phyloP scores from a whole-genome alignment of 257 asterid species.

The Euphrasia confusa region DNA sequence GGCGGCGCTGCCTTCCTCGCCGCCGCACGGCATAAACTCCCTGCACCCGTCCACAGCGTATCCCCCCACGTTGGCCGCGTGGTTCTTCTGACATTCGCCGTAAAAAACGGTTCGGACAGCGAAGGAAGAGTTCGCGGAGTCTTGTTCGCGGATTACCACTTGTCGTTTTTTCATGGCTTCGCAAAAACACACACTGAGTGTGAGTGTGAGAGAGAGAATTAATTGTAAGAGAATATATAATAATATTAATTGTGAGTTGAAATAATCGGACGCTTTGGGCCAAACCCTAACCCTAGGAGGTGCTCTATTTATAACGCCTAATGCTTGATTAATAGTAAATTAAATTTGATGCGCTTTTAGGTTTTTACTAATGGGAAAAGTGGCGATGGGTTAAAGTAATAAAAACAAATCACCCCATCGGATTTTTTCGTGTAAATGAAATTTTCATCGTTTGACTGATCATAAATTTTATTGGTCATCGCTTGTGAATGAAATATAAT shows the following conservation, averaged over 20 bases:
- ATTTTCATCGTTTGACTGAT: not conserved
- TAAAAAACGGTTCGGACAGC: conserved; percentile 42
- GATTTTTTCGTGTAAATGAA: too few species aligned
- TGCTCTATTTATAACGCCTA: conserved; percentile 43
- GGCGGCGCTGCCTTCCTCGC: conserved; percentile 38
- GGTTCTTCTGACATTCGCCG: conserved; percentile 87
- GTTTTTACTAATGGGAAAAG: too few species aligned
- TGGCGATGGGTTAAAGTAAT: too few species aligned
- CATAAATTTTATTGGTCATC: not conserved
- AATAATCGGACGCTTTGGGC: conserved; percentile 2
- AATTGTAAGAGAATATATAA: too few species aligned
- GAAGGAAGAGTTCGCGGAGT: conserved; percentile 33
- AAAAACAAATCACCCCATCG: too few species aligned
- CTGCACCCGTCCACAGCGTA: conserved; percentile 92
- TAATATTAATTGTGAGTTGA: not conserved
- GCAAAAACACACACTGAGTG: not conserved
- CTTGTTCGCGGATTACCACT: conserved; percentile 32
- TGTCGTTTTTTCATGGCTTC: conserved; percentile 43
- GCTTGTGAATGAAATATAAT: not conserved
- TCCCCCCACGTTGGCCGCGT: conserved; percentile 82
- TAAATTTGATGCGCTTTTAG: too few species aligned
- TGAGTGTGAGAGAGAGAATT: too few species aligned
- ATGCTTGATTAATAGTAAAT: too few species aligned
- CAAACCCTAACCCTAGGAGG: conserved; percentile 60
- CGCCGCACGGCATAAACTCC: conserved; percentile 74